Evolutionary conservation across 2,329 filamentous ascomycete genomes (phyloP).

Genomic region (Sporothrix sp.): DNA sequence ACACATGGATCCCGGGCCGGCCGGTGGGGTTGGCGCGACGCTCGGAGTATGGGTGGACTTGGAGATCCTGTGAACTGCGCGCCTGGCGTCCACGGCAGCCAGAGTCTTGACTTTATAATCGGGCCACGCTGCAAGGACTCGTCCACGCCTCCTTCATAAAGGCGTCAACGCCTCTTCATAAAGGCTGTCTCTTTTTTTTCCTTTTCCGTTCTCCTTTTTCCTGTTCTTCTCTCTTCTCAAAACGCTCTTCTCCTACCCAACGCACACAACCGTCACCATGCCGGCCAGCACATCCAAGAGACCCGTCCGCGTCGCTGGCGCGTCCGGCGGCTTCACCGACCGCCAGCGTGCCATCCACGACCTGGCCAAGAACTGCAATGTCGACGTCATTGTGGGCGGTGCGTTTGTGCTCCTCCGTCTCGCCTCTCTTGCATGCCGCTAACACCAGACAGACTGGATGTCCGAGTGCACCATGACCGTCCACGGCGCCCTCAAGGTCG

Average conservation of each 20-base stretch:
- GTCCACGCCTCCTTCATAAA: not conserved
- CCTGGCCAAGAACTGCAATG: constrained; percentile 30
- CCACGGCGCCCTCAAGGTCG: constrained; percentile 22
- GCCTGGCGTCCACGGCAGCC: too few species aligned
- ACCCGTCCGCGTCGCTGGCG: constrained; percentile 32
- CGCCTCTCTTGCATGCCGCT: too few species aligned
- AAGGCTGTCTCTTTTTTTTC: not conserved
- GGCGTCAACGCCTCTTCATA: not conserved
- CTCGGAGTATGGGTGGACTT: constrained; percentile 1
- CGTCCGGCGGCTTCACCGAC: constrained; percentile 35
- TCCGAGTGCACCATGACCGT: constrained; percentile 27
- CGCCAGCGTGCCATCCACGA: constrained; percentile 32
- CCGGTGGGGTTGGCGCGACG: not conserved
- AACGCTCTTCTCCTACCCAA: not conserved
- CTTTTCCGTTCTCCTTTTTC: not conserved
- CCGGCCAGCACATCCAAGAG: constrained; percentile 20
- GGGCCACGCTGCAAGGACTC: not conserved
- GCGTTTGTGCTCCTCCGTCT: not conserved
- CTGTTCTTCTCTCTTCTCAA: not conserved
- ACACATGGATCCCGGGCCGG: not conserved
- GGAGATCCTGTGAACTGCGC: constrained; percentile 8
- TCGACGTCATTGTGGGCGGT: constrained; percentile 25
- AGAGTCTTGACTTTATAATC: constrained; percentile 2
- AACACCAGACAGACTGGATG: constrained; percentile 20
- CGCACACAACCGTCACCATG: constrained; percentile 1